These are phyloP conservation scores for Pythium aquatile DNA, from an alignment of 352 stramenopile genomes.

Conservation along the genomic window DNA sequence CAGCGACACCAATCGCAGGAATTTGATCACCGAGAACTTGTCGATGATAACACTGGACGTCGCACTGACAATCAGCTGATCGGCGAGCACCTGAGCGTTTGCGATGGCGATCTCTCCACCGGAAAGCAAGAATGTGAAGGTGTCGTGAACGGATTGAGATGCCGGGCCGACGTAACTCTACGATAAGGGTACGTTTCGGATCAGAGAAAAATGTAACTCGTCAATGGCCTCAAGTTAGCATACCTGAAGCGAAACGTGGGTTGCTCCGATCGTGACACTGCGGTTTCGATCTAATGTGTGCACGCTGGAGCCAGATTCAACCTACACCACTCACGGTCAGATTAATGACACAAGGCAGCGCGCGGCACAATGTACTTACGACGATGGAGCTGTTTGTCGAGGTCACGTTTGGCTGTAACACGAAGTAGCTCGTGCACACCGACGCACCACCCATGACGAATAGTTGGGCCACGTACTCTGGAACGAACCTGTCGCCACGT, in stretches of 20 bases:
- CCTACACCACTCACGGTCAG: not conserved
- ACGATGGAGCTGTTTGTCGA: slow-evolving; percentile 29
- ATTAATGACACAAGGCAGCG: not conserved
- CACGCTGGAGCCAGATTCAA: slow-evolving; percentile 23
- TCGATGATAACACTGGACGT: slow-evolving; percentile 36
- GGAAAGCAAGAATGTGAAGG: slow-evolving; percentile 14
- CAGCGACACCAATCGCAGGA: slow-evolving; percentile 35
- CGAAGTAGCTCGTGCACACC: slow-evolving; percentile 50
- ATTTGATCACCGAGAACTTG: slow-evolving; percentile 73
- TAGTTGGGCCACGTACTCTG: slow-evolving; percentile 50
- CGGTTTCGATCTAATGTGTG: slow-evolving; percentile 18
- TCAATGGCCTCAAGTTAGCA: not conserved
- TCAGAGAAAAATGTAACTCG: too few species aligned
- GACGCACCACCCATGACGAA: slow-evolving; percentile 68
- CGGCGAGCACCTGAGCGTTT: slow-evolving; percentile 23
- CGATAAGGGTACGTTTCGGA: not conserved
- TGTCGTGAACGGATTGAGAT: slow-evolving; percentile 14
- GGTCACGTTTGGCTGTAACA: slow-evolving; percentile 32
- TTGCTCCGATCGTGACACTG: slow-evolving; percentile 16
- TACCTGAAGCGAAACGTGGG: slow-evolving; percentile 28
- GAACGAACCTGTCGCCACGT: slow-evolving; percentile 50
- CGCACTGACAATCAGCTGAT: slow-evolving; percentile 9
- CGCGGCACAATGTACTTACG: slow-evolving; percentile 2
- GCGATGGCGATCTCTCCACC: slow-evolving; percentile 21
- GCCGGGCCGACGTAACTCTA: slow-evolving; percentile 27